These are phyloP conservation scores for Lentinus tigrinus DNA, from an alignment of 768 basidiomycete genomes.

Conservation along the genomic window DNA sequence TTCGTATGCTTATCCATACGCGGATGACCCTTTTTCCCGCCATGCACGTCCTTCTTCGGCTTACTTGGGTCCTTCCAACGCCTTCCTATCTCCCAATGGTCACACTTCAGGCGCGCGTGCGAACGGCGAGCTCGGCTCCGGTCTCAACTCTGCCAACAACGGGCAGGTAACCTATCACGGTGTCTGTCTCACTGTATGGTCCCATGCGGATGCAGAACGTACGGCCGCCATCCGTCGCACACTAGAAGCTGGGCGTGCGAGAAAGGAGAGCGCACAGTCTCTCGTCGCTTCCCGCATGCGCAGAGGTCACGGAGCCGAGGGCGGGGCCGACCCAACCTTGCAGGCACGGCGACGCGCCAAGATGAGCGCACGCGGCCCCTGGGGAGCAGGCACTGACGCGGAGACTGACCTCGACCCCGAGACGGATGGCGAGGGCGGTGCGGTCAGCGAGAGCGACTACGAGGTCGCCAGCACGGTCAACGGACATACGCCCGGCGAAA, in stretches of 20 bases:
- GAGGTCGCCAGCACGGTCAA: constrained; percentile 72
- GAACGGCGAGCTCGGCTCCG: constrained; percentile 25
- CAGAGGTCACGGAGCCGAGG: constrained; percentile 41
- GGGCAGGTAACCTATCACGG: constrained; percentile 72
- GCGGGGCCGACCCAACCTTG: constrained; percentile 50
- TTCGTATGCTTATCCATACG: constrained; percentile 72
- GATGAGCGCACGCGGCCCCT: constrained; percentile 64
- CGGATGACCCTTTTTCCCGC: constrained; percentile 67
- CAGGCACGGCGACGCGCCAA: constrained; percentile 58
- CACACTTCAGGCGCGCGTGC: constrained; percentile 21
- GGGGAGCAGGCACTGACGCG: constrained; percentile 55
- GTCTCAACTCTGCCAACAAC: constrained; percentile 37
- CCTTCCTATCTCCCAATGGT: constrained; percentile 46
- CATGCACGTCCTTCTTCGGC: constrained; percentile 72
- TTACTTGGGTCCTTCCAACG: constrained; percentile 62
- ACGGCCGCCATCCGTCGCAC: constrained; percentile 81
- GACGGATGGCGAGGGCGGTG: constrained; percentile 73
- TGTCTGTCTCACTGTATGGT: constrained; percentile 94
- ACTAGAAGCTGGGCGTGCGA: constrained; percentile 72
- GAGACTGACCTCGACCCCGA: constrained; percentile 72
- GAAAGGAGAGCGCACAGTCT: constrained; percentile 80
- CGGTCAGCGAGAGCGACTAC: constrained; percentile 83
- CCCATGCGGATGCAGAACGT: constrained; percentile 88
- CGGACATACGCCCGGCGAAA: constrained; percentile 82
- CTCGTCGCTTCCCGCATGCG: constrained; percentile 67